Base-by-base conservation (phyloP, 257 asterid species). In the Petrea volubilis region DNA sequence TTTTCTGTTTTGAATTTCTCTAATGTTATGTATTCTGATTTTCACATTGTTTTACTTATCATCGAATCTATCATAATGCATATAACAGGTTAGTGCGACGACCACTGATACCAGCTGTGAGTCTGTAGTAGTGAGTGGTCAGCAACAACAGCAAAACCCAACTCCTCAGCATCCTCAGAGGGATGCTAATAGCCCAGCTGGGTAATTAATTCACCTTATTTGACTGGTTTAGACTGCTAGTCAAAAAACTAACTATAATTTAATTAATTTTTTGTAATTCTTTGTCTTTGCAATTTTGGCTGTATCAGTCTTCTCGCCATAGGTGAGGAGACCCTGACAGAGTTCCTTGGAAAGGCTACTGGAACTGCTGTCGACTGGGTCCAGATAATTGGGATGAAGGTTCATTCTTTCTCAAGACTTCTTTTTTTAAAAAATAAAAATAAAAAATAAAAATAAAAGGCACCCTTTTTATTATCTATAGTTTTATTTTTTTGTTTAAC, bases 281-380 rank as follows among this genome's bases (percentile, higher is more conserved):
- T 60, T 13, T 38, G 7, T 24, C 12, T 55, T 63, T 12, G 53
- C 29, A 23, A 29, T 56, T 41, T 21, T 53, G 59, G 64, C 17
- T 12, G 21, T 52, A 51, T 17, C 74, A 91, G 97, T 81, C 96
- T 91, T 67, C 95, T 85, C 33, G 83, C 92, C 2, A 77, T 91
- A 61, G 97, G 96, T 59, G 95, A 91, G 92, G 96, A 87, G 88
- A 84, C 93, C 92, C 84, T 87, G 90, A 73, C 93, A 80, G 93
- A 81, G 91, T 91, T 91, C 87, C 97, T 89, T 75, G 86, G 87
- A 36, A 91, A 91, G 91, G 97, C 96, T 77, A 89, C 96, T 62
- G 97, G 97, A 87, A 91, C 96, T 81, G 95, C 97, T 87, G 93
- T 89, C 84, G 82, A 89, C 86, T 91, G 97, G 97, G 95, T 87